These are phyloP conservation scores for Verticillium zaregamsianum DNA, from an alignment of 2,329 filamentous ascomycete species.

Conservation along the genomic window DNA sequence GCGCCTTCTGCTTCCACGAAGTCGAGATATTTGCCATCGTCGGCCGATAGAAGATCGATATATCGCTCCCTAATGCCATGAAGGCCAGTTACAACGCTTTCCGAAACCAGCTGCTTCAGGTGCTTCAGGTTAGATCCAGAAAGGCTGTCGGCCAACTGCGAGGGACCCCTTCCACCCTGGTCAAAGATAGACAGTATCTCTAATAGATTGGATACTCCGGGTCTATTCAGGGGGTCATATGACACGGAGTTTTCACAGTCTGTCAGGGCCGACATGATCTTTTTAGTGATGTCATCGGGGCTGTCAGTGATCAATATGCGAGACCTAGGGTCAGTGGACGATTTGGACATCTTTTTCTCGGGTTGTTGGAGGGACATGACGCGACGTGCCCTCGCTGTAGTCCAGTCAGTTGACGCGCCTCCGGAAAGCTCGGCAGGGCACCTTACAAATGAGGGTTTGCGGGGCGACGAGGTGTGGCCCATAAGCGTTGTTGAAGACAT, in stretches of 20 bases:
- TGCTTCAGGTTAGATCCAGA: slow-evolving; percentile 30
- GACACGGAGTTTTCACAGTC: slow-evolving; percentile 65
- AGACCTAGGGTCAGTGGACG: slow-evolving; percentile 64
- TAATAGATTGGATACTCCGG: slow-evolving; percentile 84
- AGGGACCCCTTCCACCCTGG: slow-evolving; percentile 29
- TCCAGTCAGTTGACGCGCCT: background rate
- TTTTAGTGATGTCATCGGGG: slow-evolving; percentile 57
- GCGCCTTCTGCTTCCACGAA: slow-evolving; percentile 56
- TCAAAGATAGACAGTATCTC: slow-evolving; percentile 73
- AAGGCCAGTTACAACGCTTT: slow-evolving; percentile 50
- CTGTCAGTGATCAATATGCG: slow-evolving; percentile 79
- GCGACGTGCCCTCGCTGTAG: slow-evolving; percentile 68
- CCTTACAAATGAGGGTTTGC: slow-evolving; percentile 66
- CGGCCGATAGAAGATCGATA: slow-evolving; percentile 40
- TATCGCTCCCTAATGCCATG: slow-evolving; percentile 54
- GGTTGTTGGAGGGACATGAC: slow-evolving; percentile 88
- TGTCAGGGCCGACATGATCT: slow-evolving; percentile 71
- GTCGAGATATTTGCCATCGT: slow-evolving; percentile 49
- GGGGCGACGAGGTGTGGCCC: slow-evolving; percentile 61
- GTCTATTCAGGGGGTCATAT: slow-evolving; percentile 66
- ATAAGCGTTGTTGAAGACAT: slow-evolving; percentile 79
- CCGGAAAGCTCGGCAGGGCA: background rate
- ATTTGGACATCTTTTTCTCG: slow-evolving; percentile 90
- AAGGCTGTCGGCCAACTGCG: slow-evolving; percentile 34
- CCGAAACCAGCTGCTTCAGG: slow-evolving; percentile 51